Conservation (phyloP, 2,329 filamentous ascomycete species). For the Paecilomyces sp. region DNA sequence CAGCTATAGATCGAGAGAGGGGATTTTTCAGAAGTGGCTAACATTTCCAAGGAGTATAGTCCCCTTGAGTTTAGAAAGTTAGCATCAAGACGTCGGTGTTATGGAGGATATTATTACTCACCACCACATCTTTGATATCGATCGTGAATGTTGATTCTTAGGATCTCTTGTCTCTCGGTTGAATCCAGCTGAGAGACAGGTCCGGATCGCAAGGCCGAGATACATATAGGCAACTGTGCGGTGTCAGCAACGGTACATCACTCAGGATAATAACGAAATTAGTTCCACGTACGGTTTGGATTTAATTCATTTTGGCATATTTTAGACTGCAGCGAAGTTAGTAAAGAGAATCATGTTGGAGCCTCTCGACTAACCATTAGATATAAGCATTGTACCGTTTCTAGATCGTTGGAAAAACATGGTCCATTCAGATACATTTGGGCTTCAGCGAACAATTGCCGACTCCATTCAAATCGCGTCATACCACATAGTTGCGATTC, state of each 20-base stretch:
- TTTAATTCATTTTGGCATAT: constrained; percentile 46
- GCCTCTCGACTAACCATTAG: constrained; percentile 30
- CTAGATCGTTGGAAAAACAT: constrained; percentile 40
- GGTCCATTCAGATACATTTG: constrained; percentile 31
- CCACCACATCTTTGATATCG: constrained; percentile 43
- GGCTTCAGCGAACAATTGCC: constrained; percentile 40
- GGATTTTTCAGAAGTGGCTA: constrained; percentile 5
- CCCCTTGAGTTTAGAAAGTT: constrained; percentile 23
- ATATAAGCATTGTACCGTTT: constrained; percentile 43
- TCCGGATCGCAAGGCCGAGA: constrained; percentile 41
- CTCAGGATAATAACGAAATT: too few relatives aligned
- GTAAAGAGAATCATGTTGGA: neutral
- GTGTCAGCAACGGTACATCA: neutral
- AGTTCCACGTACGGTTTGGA: constrained; percentile 33
- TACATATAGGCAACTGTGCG: constrained; percentile 41
- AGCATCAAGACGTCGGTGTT: neutral
- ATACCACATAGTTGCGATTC: constrained; percentile 37
- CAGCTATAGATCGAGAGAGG: neutral
- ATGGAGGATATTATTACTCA: constrained; percentile 14
- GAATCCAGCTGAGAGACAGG: constrained; percentile 41
- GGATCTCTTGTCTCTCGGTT: constrained; percentile 34
- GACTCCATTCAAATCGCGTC: constrained; percentile 40
- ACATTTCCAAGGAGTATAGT: constrained; percentile 40
- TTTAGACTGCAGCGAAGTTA: constrained; percentile 29
- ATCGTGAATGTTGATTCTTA: constrained; percentile 27